Conservation (phyloP, 73 alveolate species). For the Breviolum minutum region DNA sequence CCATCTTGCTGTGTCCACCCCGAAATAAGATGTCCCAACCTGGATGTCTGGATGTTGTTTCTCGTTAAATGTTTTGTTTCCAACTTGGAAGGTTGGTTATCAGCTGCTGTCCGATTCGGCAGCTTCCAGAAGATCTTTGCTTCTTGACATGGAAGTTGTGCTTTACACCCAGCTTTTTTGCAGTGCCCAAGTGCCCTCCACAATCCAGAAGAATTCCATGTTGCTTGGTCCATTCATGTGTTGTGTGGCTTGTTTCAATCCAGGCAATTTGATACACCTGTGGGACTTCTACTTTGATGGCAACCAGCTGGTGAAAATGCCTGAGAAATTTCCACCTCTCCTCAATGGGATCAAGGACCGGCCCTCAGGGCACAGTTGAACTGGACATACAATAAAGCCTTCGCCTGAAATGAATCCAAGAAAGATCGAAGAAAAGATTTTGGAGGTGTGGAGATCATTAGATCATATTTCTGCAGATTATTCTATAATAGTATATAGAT, state of each 20-base stretch:
- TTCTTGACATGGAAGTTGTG: neutral
- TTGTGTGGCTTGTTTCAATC: neutral
- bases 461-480: too few species aligned
- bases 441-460: too few species aligned
- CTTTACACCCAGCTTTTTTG: neutral
- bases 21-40: neutral
- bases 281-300: conserved; percentile 95
- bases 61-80: neutral
- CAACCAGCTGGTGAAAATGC: conserved; percentile 83
- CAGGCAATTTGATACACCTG: conserved; percentile 57
- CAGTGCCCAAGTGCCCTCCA: too few species aligned
- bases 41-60: neutral
- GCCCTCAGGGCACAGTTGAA: neutral
- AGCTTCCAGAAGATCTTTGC: conserved; percentile 43
- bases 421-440: too few species aligned
- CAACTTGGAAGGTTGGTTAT: conserved; percentile 24
- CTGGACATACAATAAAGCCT: neutral
- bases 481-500: too few species aligned
- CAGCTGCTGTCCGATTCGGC: conserved; percentile 69
- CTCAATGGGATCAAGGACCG: conserved; percentile 52
- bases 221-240: too few species aligned
- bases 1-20: neutral
- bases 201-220: too few species aligned
- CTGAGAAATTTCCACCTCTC: conserved; percentile 31
- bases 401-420: neutral